Evolutionary conservation across 1,139 yeast genomes (phyloP), one percentile per base, ranked within the genome.

Genomic region (Debaryomyces robertsiae): DNA sequence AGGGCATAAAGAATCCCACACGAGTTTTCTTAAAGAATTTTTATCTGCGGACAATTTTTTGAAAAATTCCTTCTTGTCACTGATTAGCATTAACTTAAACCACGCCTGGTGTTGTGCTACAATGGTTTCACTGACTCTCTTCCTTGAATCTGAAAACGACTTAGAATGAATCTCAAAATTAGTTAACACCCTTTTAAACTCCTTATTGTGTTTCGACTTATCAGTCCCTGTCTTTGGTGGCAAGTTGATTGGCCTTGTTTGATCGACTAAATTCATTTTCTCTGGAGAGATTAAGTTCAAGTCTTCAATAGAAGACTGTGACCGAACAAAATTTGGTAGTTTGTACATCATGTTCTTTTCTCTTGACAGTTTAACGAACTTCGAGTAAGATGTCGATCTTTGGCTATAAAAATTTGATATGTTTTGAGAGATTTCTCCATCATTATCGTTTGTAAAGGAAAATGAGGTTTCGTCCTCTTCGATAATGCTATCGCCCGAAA

Each of bases 251-350:
- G 78, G 78, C 41, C 78, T 60, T 3, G 75, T 62, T 50, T 70
- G 77, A 50, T 73, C 77, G 16, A 72, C 50, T 10, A 55, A 53
- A 35, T 55, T 61, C 37, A 72, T 56, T 40, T 72, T 72, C 46
- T 72, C 77, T 1, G 65, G 66, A n/a, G 75, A 69, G 4, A 72
- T 60, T 29, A 71, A 57, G 31, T 61, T 60, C 39, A 72, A 52
- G 42, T 71, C 77, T 34, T 72, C 77, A 33, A 67, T 49, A n/a
- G 75, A 69, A 7, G 69, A 59, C 47, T 72, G 77, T 2, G 73
- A 62, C 46, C 60, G 67, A 27, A 73, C 60, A 42, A 54, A 73
- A 30, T 54, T 63, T 2, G 78, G 78, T 23, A 73, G 51, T 46
- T 65, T 70, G 44, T 67, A 66, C 46, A 67, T 40, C 52, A 68